Base-by-base conservation (phyloP, 2,329 filamentous ascomycete genomes). In the Fusarium sp. region DNA sequence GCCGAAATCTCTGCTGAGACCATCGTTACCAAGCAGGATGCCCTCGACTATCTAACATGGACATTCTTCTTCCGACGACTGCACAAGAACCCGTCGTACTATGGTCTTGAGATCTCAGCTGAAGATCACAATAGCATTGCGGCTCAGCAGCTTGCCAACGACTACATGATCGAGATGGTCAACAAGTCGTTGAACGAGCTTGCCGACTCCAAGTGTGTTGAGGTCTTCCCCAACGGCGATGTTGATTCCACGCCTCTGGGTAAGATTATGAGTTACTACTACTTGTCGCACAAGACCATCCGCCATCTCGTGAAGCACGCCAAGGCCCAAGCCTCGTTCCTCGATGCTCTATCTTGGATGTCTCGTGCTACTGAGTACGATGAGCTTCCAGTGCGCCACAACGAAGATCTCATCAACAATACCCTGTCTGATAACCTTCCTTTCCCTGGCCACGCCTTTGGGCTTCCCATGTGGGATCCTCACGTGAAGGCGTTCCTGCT, bases 191-290 rank as follows among this genome's bases (percentile, higher is more conserved):
- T 99, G 11, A 84, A 84, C 25, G 94, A 97, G 76, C 87, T 99
- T 7, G 91, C 91, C 1, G 87, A 92, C 67, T 98, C 94, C 3
- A 91, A 90, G 56, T 99, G 96, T 82, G 89, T 97, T 18, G 86
- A 90, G 20, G 86, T 97, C 5, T 92, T 93, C 75, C 90, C 91
- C 46, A 97, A 96, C 70, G 95, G 95, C 45, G 92, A 97, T 72
- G 90, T 99, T 28, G 92, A 97, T 73, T 85, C 95, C 1, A 98
- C 96, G 0, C 91, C 95, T 0, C 87, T 98, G 9, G 96, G 96
- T 75, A 98, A 97, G 83, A 98, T 99, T 77, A 98, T 98, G 93
- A 97, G 93, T 79, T 99, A 98, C 85, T 99, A 99, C 85, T 99
- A 99, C 78, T 90, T 96, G 49, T 97, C 94, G 1, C 96, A 99